Evolutionary conservation across 306 rosid genomes (phyloP).

Genomic region (Acacia crassicarpa): DNA sequence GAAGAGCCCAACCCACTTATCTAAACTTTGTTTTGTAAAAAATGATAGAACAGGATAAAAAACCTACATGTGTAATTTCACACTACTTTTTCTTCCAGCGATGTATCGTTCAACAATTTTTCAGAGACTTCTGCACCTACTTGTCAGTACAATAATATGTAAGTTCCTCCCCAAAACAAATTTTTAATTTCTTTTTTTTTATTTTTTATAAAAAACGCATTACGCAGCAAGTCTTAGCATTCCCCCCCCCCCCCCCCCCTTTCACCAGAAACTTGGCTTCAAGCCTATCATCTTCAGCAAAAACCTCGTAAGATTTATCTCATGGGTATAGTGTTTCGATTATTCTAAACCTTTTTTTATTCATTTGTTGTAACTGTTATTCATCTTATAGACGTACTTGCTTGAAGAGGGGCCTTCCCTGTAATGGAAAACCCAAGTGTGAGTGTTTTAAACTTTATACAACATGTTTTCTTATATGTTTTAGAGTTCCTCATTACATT

Average conservation of each 20-base stretch:
- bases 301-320: not conserved
- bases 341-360: no score
- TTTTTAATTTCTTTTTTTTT: no score
- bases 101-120: conserved; percentile 82
- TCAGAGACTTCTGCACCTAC: conserved; percentile 28
- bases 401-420: not conserved
- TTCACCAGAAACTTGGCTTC: not conserved
- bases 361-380: not conserved
- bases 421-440: not conserved
- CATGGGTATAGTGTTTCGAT: no score
- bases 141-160: conserved; percentile 47
- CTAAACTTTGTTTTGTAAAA: not conserved
- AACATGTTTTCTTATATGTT: not conserved
- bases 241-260: no score
- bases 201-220: not conserved
- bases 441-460: not conserved
- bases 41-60: not conserved
- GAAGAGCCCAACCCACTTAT: not conserved
- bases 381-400: not conserved
- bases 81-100: conserved; percentile 47
- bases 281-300: not conserved
- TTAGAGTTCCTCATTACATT: not conserved
- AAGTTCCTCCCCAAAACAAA: conserved; percentile 25
- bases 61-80: not conserved
- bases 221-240: not conserved